Evolutionary conservation across 345 rosid species (phyloP), one percentile per base, ranked within the genome.

Genomic region (Hibiscus mutabilis): DNA sequence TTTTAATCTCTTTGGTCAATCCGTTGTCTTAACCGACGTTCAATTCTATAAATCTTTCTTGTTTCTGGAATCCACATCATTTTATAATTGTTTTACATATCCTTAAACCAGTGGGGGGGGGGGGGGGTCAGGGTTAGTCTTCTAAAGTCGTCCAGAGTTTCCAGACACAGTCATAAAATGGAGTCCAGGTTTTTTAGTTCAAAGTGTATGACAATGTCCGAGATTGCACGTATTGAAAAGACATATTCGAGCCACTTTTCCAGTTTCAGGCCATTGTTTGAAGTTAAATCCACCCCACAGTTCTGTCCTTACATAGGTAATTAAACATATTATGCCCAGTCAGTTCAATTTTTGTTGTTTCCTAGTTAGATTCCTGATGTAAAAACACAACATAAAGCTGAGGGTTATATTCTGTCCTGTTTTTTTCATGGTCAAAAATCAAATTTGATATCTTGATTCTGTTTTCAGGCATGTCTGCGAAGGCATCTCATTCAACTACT

Each of bases 261-360:
- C 5, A 60, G 85, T 18, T 73, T 78, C 63, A 65, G 71, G 72
- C 80, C 72, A 15, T 72, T 60, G 44, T 68, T 49, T 52, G 79
- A 76, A 64, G 72, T 70, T 68, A 40, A 76, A 65, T 78, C 79
- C 37, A 79, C 82, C 76, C 79, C 79, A 33, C 68, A 72, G 72
- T 69, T 80, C 14, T 70, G 66, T 58, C 77, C 76, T 79, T 78
- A 80, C 82, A 80, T 83, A 83, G 76, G 84, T 82, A 77, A 68
- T 22, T 65, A 11, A 19, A 31, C 51, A 19, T 9, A 12, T 37
- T 35, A 12, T 31, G 5, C 3, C 27, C 35, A 60, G 19, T 29
- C 42, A 29, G 9, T n/a, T 21, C 51, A 63, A 63, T 18, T 9
- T 55, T 21, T 13, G 21, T 31, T 31, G 42, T n/a, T 64, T 21